Evolutionary conservation across 805 yeast species (phyloP).

Genomic region (Starmerella khaoyaiensis): DNA sequence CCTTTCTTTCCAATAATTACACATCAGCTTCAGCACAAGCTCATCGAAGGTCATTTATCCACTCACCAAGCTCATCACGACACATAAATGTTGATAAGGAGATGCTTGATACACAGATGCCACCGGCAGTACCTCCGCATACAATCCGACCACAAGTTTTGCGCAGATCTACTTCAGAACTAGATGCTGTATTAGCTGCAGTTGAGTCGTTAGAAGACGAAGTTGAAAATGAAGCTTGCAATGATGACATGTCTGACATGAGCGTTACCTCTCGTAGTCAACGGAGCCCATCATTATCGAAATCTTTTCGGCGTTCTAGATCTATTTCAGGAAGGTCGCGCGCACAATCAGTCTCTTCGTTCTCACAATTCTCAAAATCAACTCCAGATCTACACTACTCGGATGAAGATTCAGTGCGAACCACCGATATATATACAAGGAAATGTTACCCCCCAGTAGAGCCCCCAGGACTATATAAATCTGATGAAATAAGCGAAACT

Average conservation of each 20-base stretch:
- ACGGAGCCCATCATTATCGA: neutral
- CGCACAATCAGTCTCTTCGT: constrained; percentile 5
- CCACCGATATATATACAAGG: constrained; percentile 18
- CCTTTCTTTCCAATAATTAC: constrained; percentile 7
- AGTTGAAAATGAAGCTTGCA: constrained; percentile 4
- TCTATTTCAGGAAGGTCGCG: constrained; percentile 2
- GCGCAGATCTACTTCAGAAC: neutral
- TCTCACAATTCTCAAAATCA: constrained; percentile 1
- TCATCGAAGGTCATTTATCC: too few relatives aligned
- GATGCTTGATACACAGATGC: constrained; percentile 15
- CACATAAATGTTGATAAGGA: neutral
- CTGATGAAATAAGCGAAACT: neutral
- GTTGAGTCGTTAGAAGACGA: constrained; percentile 12
- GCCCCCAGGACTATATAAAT: neutral
- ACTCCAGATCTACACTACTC: neutral
- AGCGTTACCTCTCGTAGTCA: neutral
- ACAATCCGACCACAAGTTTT: constrained; percentile 1
- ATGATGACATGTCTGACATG: neutral
- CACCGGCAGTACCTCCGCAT: constrained; percentile 21
- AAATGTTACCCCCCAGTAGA: constrained; percentile 13
- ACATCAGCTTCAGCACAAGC: too few relatives aligned
- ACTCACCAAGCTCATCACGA: too few relatives aligned
- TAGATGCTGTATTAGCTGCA: constrained; percentile 14
- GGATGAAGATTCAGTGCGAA: neutral
- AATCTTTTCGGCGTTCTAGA: constrained; percentile 21